phyloP scores from a whole-genome alignment of 257 asterid genomes.

The Solanum bukasovii region DNA sequence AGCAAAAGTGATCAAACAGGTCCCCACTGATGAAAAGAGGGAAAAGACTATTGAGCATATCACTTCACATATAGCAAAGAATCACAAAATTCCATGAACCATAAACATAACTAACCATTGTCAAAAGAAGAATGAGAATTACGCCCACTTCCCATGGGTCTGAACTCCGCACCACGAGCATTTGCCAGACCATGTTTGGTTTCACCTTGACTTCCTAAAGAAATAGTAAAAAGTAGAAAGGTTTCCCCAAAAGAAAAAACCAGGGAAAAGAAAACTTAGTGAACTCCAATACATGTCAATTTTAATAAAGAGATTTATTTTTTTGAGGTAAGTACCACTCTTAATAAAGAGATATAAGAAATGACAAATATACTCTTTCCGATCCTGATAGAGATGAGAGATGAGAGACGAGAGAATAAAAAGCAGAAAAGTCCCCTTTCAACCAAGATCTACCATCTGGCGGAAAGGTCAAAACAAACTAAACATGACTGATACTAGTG shows the following conservation, averaged over 20 bases:
- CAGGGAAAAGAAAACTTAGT: neutral
- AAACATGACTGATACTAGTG: neutral
- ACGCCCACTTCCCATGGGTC: constrained; percentile 42
- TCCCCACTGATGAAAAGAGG: neutral
- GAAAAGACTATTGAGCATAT: neutral
- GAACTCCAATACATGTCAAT: neutral
- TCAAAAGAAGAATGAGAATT: constrained; percentile 45
- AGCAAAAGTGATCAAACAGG: neutral
- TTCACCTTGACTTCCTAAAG: constrained; percentile 46
- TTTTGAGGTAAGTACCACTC: too few relatives aligned
- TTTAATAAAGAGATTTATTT: neutral
- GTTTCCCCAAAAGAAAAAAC: neutral
- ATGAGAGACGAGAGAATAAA: neutral
- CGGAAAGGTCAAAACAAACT: neutral
- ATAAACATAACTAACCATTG: constrained; percentile 45
- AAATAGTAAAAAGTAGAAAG: neutral
- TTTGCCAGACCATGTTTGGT: constrained; percentile 27
- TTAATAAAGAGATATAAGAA: neutral
- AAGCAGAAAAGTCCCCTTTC: neutral
- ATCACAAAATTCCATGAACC: constrained; percentile 1
- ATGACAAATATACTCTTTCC: neutral
- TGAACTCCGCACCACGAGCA: constrained; percentile 46
- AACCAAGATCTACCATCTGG: neutral
- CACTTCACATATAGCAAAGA: neutral
- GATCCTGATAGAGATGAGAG: neutral